Base-by-base conservation (phyloP, 345 rosid genomes). In the Crucihimalaya himalaica region DNA sequence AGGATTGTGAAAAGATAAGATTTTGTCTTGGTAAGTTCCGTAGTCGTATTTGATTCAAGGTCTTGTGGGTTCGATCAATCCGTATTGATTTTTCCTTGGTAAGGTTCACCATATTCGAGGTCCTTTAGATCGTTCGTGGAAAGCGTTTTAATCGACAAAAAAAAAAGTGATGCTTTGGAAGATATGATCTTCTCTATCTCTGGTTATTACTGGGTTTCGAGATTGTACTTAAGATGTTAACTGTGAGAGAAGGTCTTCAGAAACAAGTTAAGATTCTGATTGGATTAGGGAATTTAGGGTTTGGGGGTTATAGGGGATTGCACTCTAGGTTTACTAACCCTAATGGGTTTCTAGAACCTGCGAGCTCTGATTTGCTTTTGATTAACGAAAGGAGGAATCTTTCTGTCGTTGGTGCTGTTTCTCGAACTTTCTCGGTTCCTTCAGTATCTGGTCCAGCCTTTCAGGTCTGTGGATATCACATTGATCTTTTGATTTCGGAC, bases 361-460 rank as follows among this genome's bases (percentile, higher is more conserved):
- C 85, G 31, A 72, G 84, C 54, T 82, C 88, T 1, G 97, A 92
- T 84, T 86, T 83, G 48, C 54, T 77, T 9, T 63, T 77, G 69
- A 61, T 72, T 57, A 83, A 86, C 75, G 86, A 79, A 42, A 83
- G 81, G 81, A 87, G 87, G 84, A 91, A 85, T 47, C 74, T 91
- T 66, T 86, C 96, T 65, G 96, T 89, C 32, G 86, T 88, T 74
- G 98, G 88, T 70, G 90, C 92, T 54, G 77, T 94, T 57, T 87
- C 95, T 52, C 83, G 92, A 43, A 77, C 92, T 2, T 78, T 94
- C 76, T 91, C 96, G 5, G 93, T 84, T 68, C 98, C 97, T 16
- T 94, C 96, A 2, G 96, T 94, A 13, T 94, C 97, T 5, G 92
- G 98, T 59, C 96, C 93, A 35, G 76, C 97, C 28, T 85, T 89